A percentile compares a stretch with the other conserved stretches of the same genome.
Conservation (phyloP, 306 rosid species). For the Malus sylvestris region DNA sequence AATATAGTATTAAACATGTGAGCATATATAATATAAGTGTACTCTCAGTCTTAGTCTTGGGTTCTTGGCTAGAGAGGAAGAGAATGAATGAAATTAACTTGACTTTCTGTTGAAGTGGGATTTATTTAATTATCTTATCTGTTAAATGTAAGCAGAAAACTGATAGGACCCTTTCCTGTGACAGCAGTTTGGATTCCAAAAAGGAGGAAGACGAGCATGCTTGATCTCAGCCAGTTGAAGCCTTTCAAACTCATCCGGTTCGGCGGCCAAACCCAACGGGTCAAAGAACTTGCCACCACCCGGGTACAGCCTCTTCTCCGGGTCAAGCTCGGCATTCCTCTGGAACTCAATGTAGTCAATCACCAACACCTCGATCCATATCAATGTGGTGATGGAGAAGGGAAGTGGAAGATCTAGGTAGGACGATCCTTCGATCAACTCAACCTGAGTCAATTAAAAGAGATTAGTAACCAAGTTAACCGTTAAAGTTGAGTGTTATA, state of each 20-base stretch:
- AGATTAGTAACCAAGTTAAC: background rate
- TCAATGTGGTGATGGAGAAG: conserved; percentile 52
- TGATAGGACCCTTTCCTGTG: conserved; percentile 71
- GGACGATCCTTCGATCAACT: conserved; percentile 68
- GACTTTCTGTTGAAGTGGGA: background rate
- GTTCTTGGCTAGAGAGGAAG: background rate
- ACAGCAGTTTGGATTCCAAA: conserved; percentile 73
- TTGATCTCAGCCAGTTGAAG: conserved; percentile 83
- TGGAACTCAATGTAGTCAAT: conserved; percentile 79
- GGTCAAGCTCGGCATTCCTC: conserved; percentile 76
- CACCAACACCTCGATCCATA: conserved; percentile 71
- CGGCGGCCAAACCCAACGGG: conserved; percentile 54
- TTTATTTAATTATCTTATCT: conserved; percentile 18
- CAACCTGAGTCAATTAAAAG: conserved; percentile 37
- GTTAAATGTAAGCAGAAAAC: conserved; percentile 63
- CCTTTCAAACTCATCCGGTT: conserved; percentile 55
- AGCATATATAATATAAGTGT: background rate
- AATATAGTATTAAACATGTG: background rate
- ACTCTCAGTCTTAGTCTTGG: background rate
- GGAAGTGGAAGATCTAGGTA: conserved; percentile 75
- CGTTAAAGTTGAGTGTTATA: background rate
- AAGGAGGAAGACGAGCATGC: conserved; percentile 67
- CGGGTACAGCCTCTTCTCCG: conserved; percentile 70
- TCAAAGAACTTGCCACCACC: conserved; percentile 78
- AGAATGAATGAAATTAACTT: background rate